Evolutionary conservation across 345 rosid species (phyloP).

Genomic region (Syzygium oleosum): DNA sequence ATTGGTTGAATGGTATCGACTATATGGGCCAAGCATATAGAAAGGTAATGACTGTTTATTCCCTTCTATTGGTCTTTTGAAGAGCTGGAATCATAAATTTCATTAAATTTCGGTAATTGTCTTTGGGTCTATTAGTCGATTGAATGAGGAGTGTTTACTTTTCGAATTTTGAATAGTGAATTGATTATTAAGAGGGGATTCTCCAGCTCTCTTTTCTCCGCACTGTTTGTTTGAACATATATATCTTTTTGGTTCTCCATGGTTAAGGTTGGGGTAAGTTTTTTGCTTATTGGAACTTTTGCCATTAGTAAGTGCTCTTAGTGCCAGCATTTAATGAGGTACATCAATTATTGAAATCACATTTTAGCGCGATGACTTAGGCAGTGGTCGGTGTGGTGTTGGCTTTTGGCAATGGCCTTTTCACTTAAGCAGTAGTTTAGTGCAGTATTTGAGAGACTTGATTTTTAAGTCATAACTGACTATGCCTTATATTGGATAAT

Average conservation of each 20-base stretch:
- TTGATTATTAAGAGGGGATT: not conserved
- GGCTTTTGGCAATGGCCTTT: not conserved
- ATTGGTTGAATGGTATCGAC: slow-evolving; percentile 95
- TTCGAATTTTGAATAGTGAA: not conserved
- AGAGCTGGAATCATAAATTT: not conserved
- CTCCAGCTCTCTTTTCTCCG: not conserved
- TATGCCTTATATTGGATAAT: not conserved
- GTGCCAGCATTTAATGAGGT: not conserved
- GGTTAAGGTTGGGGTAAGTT: not conserved
- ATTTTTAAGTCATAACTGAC: not conserved
- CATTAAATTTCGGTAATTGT: not conserved
- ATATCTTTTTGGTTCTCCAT: not conserved
- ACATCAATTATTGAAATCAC: not conserved
- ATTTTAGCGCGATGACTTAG: not conserved
- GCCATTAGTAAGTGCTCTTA: not conserved
- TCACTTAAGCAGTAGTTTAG: not conserved
- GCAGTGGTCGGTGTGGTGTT: not conserved
- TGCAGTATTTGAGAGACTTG: not conserved
- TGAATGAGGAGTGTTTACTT: not conserved
- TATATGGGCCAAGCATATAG: slow-evolving; percentile 60
- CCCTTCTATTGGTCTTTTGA: not conserved
- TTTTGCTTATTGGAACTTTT: not conserved
- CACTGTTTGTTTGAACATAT: not conserved
- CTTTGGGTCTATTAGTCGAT: not conserved
- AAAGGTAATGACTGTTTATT: slow-evolving; percentile 28